A percentile compares a stretch with the other conserved stretches of the same genome.
These are phyloP conservation scores for Elsinoe perseae DNA, from an alignment of 2,329 filamentous ascomycete genomes.

Conservation along the genomic window DNA sequence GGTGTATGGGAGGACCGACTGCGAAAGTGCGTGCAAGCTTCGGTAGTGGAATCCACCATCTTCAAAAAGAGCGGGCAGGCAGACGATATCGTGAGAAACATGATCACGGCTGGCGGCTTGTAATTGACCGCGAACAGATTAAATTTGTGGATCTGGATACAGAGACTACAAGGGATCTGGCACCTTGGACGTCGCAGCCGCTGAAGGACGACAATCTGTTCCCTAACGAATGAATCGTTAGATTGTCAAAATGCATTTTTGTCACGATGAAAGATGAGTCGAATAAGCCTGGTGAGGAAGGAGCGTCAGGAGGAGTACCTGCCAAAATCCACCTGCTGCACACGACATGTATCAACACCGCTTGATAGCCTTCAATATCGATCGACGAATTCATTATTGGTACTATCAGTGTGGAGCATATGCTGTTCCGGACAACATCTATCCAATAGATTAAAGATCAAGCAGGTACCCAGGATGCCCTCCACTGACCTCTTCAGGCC, in stretches of 20 bases:
- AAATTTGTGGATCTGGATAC: slow-evolving; percentile 21
- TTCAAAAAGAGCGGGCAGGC: slow-evolving; percentile 57
- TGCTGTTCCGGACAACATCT: background rate
- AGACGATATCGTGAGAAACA: slow-evolving; percentile 63
- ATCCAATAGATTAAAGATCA: background rate
- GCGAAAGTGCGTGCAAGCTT: slow-evolving; percentile 66
- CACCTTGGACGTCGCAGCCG: slow-evolving; percentile 14
- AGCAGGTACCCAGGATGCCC: background rate
- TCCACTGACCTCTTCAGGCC: slow-evolving; percentile 1
- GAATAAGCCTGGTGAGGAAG: background rate
- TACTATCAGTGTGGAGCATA: background rate
- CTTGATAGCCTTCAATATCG: background rate
- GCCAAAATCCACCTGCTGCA: background rate
- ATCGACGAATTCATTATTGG: background rate
- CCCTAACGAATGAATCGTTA: background rate
- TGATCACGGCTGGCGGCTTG: background rate
- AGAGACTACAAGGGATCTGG: slow-evolving; percentile 16
- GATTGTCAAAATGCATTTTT: too few species aligned
- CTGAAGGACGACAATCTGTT: background rate
- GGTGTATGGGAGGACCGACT: slow-evolving; percentile 93
- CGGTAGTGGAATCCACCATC: slow-evolving; percentile 69
- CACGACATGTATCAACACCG: background rate
- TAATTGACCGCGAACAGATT: slow-evolving; percentile 18
- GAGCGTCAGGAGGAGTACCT: background rate
- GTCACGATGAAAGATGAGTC: background rate